These are phyloP conservation scores for Magnaporthales sp. DNA, from an alignment of 2,329 filamentous ascomycete species.

Conservation along the genomic window DNA sequence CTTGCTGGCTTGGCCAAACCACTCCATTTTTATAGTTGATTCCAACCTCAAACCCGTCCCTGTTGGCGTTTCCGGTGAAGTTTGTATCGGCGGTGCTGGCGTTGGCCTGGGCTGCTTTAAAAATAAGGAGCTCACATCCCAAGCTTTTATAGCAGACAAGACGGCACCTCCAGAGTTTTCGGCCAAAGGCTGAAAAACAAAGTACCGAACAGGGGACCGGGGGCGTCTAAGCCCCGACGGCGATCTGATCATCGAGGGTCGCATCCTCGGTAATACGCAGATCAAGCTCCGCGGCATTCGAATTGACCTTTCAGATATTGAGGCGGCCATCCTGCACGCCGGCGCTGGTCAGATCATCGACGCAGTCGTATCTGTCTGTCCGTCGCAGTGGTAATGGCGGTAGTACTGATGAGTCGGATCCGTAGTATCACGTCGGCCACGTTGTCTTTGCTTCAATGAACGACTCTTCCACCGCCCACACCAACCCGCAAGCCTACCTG, in stretches of 20 bases:
- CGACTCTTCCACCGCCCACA: neutral
- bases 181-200: neutral
- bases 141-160: neutral
- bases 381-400: too few species aligned
- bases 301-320: neutral
- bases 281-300: slow-evolving; percentile 28
- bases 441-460: slow-evolving; percentile 17
- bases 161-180: neutral
- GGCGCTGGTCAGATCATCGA: neutral
- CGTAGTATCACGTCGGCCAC: slow-evolving; percentile 18
- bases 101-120: slow-evolving; percentile 28
- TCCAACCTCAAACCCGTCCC: slow-evolving; percentile 19
- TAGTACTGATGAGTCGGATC: neutral
- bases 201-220: neutral
- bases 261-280: slow-evolving; percentile 31
- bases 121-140: slow-evolving; percentile 12
- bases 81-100: slow-evolving; percentile 29
- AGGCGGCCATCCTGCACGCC: neutral
- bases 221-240: slow-evolving; percentile 13
- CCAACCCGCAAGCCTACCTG: neutral
- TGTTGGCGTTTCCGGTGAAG: slow-evolving; percentile 27
- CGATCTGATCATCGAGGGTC: slow-evolving; percentile 23
- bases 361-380: slow-evolving; percentile 4
- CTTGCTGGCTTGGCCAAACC: neutral
- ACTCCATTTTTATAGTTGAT: slow-evolving; percentile 30